Conservation (phyloP, 2,329 filamentous ascomycete species). For the Decorospora gaudefroyi region DNA sequence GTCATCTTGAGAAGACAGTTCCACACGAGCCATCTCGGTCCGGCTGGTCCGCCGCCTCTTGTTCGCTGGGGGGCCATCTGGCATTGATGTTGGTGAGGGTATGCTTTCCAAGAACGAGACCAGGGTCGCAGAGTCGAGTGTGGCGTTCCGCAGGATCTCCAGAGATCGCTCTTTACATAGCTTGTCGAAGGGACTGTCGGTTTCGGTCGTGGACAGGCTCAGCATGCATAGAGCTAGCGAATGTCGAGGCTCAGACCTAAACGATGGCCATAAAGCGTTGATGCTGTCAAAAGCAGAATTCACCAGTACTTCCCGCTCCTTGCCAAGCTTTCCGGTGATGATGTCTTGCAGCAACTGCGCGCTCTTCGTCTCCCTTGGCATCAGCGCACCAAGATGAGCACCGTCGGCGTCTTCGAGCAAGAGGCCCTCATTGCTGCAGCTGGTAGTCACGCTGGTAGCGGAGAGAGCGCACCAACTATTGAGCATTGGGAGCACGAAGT, state of each 20-base stretch:
- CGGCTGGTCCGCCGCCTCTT: conserved; percentile 81
- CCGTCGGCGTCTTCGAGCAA: conserved; percentile 56
- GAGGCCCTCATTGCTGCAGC: conserved; percentile 57
- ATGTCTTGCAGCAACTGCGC: conserved; percentile 59
- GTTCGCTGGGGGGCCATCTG: conserved; percentile 70
- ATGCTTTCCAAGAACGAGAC: conserved; percentile 73
- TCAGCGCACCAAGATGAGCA: conserved; percentile 58
- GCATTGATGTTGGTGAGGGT: conserved; percentile 72
- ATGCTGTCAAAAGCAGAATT: conserved; percentile 70
- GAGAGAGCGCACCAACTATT: conserved; percentile 67
- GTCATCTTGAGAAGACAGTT: conserved; percentile 66
- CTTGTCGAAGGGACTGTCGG: conserved; percentile 38
- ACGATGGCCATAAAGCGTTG: conserved; percentile 70
- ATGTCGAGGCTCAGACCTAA: conserved; percentile 67
- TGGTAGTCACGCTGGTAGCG: conserved; percentile 56
- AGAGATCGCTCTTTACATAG: conserved; percentile 62
- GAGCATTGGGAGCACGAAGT: conserved; percentile 75
- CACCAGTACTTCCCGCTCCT: conserved; percentile 60
- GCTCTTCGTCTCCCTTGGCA: conserved; percentile 62
- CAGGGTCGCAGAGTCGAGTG: conserved; percentile 74
- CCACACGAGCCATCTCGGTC: conserved; percentile 66
- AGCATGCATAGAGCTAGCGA: conserved; percentile 66
- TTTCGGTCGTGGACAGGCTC: conserved; percentile 59
- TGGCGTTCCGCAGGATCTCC: conserved; percentile 72
- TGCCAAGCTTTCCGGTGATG: conserved; percentile 52